Evolutionary conservation across 148 eudicot species (phyloP).

Genomic region (Persicaria maculosa): DNA sequence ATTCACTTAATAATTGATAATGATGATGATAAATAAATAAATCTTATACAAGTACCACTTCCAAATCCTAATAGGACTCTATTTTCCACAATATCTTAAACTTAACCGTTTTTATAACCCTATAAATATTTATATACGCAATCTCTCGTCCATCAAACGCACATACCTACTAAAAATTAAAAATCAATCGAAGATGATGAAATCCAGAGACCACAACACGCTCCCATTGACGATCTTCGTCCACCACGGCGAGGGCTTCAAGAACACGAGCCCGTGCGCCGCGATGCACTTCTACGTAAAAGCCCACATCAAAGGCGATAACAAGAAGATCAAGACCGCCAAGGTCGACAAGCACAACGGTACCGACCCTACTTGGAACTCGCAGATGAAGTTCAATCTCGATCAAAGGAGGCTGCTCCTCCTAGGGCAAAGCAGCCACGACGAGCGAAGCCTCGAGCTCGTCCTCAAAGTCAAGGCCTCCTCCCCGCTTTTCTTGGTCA

Average conservation of each 20-base stretch:
- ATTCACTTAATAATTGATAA: no score
- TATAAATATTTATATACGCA: no score
- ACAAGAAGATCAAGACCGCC: background rate
- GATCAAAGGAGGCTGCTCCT: background rate
- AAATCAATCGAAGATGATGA: background rate
- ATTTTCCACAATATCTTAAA: no score
- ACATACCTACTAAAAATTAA: no score
- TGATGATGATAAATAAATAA: no score
- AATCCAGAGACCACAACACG: background rate
- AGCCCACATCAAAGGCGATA: background rate
- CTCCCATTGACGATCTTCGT: slow-evolving; percentile 1
- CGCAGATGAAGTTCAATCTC: background rate
- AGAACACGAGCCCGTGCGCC: background rate
- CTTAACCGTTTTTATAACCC: no score
- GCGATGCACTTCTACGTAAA: background rate
- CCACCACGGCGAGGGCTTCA: background rate
- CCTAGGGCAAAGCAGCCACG: background rate
- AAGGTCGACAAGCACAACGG: background rate
- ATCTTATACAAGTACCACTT: no score
- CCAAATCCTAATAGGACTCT: no score
- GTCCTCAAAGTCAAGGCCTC: background rate
- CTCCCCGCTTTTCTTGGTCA: background rate
- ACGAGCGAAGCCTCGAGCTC: background rate
- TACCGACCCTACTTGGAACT: background rate
- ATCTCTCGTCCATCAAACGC: no score